These are phyloP conservation scores for Ophiostoma triangulosporum DNA, from an alignment of 2,329 filamentous ascomycete genomes.

Conservation along the genomic window DNA sequence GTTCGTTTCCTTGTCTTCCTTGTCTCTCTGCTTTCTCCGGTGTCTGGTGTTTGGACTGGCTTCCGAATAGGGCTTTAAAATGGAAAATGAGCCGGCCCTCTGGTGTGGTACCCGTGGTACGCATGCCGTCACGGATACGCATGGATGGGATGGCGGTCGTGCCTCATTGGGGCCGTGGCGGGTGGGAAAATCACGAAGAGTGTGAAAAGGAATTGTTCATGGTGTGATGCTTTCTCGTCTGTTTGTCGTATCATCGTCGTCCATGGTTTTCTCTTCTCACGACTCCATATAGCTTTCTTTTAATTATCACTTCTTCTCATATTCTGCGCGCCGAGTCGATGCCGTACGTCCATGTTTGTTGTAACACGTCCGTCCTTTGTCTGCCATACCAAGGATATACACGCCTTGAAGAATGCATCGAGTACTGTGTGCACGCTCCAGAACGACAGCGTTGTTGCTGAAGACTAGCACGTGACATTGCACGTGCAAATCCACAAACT, in stretches of 20 bases:
- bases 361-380: too few relatives aligned
- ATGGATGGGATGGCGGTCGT: not conserved
- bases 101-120: not conserved
- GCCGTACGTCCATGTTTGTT: too few relatives aligned
- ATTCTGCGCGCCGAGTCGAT: too few relatives aligned
- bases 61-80: not conserved
- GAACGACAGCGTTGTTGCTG: too few relatives aligned
- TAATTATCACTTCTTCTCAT: not conserved
- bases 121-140: too few relatives aligned
- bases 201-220: not conserved
- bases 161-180: not conserved
- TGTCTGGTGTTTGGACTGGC: constrained; percentile 2
- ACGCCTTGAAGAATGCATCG: too few relatives aligned
- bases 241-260: not conserved
- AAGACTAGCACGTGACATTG: too few relatives aligned
- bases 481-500: too few relatives aligned
- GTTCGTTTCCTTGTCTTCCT: not conserved
- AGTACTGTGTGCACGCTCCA: too few relatives aligned
- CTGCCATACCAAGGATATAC: too few relatives aligned
- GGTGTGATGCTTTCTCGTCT: not conserved
- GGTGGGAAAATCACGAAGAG: not conserved
- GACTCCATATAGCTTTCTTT: not conserved
- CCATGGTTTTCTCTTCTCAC: not conserved
- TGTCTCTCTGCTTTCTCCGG: not conserved
- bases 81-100: not conserved